Percentiles rank a stretch among this genome's conserved stretches.
phyloP scores from a whole-genome alignment of 2,329 filamentous ascomycete species.

The Epichloe gansuensis region DNA sequence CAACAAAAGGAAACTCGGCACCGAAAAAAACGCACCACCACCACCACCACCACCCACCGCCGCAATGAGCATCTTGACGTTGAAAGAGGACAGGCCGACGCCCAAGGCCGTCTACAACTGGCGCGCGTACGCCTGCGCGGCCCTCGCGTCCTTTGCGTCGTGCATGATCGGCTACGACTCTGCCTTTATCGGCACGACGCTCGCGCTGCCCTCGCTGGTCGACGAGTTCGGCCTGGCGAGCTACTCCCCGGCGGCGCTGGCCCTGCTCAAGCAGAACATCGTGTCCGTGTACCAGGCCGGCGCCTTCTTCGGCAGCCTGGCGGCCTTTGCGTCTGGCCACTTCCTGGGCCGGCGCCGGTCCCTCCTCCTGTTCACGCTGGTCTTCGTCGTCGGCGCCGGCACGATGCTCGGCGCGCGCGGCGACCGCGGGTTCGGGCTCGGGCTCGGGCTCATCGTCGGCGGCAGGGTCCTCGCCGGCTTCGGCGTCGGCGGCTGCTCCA shows the following conservation, averaged over 20 bases:
- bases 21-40: not conserved
- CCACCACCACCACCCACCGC: not conserved
- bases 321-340: slow-evolving; percentile 11
- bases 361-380: slow-evolving; percentile 9
- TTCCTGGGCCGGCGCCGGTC: slow-evolving; percentile 11
- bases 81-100: slow-evolving; percentile 45
- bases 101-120: slow-evolving; percentile 48
- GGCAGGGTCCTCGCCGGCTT: slow-evolving; percentile 13
- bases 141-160: slow-evolving; percentile 42
- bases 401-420: slow-evolving; percentile 37
- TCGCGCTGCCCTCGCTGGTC: slow-evolving; percentile 57
- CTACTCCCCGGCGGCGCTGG: slow-evolving; percentile 35
- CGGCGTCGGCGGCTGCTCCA: slow-evolving; percentile 14
- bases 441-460: slow-evolving; percentile 11
- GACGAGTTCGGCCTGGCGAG: slow-evolving; percentile 52
- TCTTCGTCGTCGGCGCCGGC: slow-evolving; percentile 11
- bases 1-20: not conserved
- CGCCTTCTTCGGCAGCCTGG: slow-evolving; percentile 13
- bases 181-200: slow-evolving; percentile 68
- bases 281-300: slow-evolving; percentile 60
- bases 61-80: slow-evolving; percentile 34
- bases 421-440: not conserved
- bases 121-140: slow-evolving; percentile 43
- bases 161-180: slow-evolving; percentile 53
- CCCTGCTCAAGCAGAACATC: slow-evolving; percentile 59